These are phyloP conservation scores for Inosperma sp. DNA, from an alignment of 768 basidiomycete species.

Conservation along the genomic window DNA sequence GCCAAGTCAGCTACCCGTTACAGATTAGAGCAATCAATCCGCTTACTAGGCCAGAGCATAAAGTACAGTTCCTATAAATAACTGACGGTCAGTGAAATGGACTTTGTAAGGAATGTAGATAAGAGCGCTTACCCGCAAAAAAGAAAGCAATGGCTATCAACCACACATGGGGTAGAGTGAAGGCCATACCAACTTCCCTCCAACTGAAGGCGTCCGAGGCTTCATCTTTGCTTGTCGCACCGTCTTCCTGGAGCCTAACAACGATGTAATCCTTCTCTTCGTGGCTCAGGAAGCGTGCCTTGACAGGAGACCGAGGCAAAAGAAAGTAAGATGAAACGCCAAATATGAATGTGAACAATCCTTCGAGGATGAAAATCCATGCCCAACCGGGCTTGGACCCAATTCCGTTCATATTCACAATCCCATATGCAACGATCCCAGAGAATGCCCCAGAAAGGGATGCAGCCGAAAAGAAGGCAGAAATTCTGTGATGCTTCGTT, in stretches of 20 bases:
- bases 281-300: slow-evolving; percentile 46
- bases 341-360: slow-evolving; percentile 56
- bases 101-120: not conserved
- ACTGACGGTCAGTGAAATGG: not conserved
- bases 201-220: slow-evolving; percentile 47
- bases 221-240: slow-evolving; percentile 33
- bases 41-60: slow-evolving; percentile 47
- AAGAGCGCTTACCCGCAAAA: slow-evolving; percentile 38
- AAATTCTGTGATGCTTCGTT: slow-evolving; percentile 37
- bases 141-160: slow-evolving; percentile 48
- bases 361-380: slow-evolving; percentile 68
- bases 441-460: slow-evolving; percentile 64
- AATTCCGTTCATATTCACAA: slow-evolving; percentile 58
- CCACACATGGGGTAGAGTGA: slow-evolving; percentile 51
- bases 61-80: slow-evolving; percentile 34
- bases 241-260: slow-evolving; percentile 37
- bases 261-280: slow-evolving; percentile 47
- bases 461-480: slow-evolving; percentile 46
- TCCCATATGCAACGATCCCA: slow-evolving; percentile 62
- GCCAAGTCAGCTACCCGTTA: not conserved
- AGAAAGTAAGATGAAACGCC: slow-evolving; percentile 49
- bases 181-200: slow-evolving; percentile 47
- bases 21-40: not conserved
- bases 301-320: slow-evolving; percentile 31
- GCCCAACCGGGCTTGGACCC: slow-evolving; percentile 55